Evolutionary conservation across 441 rosid genomes (phyloP).

Genomic region (Codiaeum variegatum): DNA sequence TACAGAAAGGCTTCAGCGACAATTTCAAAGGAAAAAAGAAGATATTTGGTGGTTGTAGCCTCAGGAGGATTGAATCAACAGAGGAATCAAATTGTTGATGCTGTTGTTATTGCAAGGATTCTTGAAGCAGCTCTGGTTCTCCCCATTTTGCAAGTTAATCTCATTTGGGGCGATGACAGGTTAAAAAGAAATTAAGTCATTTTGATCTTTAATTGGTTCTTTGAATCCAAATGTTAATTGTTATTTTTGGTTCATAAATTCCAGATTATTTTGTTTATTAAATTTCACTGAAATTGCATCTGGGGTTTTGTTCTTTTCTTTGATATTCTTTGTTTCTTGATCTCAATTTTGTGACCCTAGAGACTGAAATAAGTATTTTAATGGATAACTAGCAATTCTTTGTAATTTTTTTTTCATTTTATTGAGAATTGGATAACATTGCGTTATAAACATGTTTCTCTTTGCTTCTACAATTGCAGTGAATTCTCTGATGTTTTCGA

Average conservation of each 20-base stretch:
- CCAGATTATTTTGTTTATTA: not conserved
- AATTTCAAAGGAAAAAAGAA: constrained; percentile 58
- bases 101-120: constrained; percentile 74
- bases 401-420: no score
- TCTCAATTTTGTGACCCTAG: not conserved
- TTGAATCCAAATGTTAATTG: not conserved
- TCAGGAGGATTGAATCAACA: constrained; percentile 77
- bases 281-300: not conserved
- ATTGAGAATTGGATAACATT: not conserved
- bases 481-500: constrained; percentile 69
- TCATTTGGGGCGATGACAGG: constrained; percentile 81
- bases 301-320: not conserved
- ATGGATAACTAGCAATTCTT: not conserved
- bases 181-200: constrained; percentile 24
- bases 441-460: not conserved
- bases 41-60: constrained; percentile 65
- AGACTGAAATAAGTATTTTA: not conserved
- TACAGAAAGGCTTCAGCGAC: constrained; percentile 46
- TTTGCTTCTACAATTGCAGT: constrained; percentile 33
- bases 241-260: not conserved
- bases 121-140: constrained; percentile 76
- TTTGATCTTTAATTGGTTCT: not conserved
- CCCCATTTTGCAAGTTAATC: constrained; percentile 68
- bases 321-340: not conserved
- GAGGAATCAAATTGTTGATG: constrained; percentile 70